Evolutionary conservation across 345 rosid species (phyloP), one percentile per base, ranked within the genome.

Genomic region (Hirschfeldia incana): DNA sequence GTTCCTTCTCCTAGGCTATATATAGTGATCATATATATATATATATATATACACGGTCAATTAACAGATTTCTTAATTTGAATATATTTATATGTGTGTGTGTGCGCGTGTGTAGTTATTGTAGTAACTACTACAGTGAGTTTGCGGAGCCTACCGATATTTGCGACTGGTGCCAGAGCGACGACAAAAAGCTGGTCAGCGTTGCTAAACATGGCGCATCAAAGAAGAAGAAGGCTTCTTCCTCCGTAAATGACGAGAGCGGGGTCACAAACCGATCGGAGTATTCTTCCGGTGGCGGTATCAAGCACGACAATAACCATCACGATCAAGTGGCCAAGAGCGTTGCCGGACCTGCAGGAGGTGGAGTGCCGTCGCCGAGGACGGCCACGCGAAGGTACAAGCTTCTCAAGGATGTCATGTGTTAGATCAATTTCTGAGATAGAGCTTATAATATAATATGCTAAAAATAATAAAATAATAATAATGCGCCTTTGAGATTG

Each of bases 381-480:
- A 78, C 97, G 1, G 78, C 93, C 4, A 87, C 97, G 1, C 89
- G 97, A 78, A 92, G 97, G 95, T 94, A 92, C 88, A 94, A 94
- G 97, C 97, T 94, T 64, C 98, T 94, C 82, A 94, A 94, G 87
- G 98, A 94, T 79, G 98, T 94, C 77, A 89, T 91, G 97, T 91
- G 94, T 63, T 92, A 76, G 36, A 5, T 30, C 63, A 9, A 17
- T 16, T 37, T 27, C 5, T 30, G 5, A 3, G 32, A 70, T 6
- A 65, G 34, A 12, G 6, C 57, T 66, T 46, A 8, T 69, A 26
- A 49, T 46, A 46, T 61, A 58, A 49, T 49, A 49, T 46, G 55
- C 55, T 13, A 49, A n/a, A 36, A n/a, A n/a, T 51, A 51, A 3
- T 6, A 17, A 21, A 21, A 55, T 55, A 55, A 16, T 55, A 8